Evolutionary conservation across 768 basidiomycete species (phyloP).

Genomic region (Gloeostereum incarnatum): DNA sequence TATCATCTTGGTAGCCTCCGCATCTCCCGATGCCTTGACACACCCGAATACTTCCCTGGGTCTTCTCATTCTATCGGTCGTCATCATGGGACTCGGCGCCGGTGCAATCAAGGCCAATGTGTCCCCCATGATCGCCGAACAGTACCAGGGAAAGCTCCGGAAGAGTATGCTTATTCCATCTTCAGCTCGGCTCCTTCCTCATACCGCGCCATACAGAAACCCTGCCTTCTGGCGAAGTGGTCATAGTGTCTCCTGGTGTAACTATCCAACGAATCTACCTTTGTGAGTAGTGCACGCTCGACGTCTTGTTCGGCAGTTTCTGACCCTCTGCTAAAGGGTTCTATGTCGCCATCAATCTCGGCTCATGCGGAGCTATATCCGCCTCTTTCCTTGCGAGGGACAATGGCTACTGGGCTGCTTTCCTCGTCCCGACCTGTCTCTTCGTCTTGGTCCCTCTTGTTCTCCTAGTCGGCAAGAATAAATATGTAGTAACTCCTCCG

Average conservation of each 20-base stretch:
- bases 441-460: slow-evolving; percentile 57
- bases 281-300: slow-evolving; percentile 16
- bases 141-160: slow-evolving; percentile 49
- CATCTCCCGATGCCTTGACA: slow-evolving; percentile 58
- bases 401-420: slow-evolving; percentile 62
- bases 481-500: slow-evolving; percentile 48
- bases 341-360: slow-evolving; percentile 68
- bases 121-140: slow-evolving; percentile 72
- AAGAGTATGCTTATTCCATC: slow-evolving; percentile 13
- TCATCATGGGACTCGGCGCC: slow-evolving; percentile 54
- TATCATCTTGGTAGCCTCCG: slow-evolving; percentile 55
- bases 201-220: slow-evolving; percentile 23
- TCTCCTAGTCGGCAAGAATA: slow-evolving; percentile 42
- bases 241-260: slow-evolving; percentile 64
- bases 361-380: too few species aligned
- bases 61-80: slow-evolving; percentile 46
- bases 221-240: slow-evolving; percentile 42
- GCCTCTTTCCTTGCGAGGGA: slow-evolving; percentile 22
- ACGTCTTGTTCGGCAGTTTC: too few species aligned
- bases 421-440: slow-evolving; percentile 50
- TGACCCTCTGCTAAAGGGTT: slow-evolving; percentile 36
- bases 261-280: slow-evolving; percentile 70
- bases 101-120: slow-evolving; percentile 75
- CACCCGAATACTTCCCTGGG: slow-evolving; percentile 34
- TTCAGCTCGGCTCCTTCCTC: slow-evolving; percentile 36